A percentile compares a stretch with the other conserved stretches of the same genome.
These are phyloP conservation scores for Exophiala sp. DNA, from an alignment of 2,329 filamentous ascomycete species.

Conservation along the genomic window DNA sequence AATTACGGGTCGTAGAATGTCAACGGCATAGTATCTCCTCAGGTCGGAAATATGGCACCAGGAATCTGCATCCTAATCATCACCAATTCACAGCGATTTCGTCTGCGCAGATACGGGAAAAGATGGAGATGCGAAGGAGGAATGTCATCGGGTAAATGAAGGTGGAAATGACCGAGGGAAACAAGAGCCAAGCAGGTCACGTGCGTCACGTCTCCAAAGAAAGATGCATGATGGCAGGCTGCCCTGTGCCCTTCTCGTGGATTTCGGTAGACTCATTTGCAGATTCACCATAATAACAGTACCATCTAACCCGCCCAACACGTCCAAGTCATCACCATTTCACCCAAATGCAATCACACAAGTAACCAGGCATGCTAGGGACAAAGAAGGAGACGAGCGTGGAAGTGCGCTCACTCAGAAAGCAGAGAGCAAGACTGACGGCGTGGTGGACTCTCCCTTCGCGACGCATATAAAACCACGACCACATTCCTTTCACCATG, in stretches of 20 bases:
- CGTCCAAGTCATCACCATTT: constrained; percentile 1
- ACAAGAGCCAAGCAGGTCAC: constrained; percentile 3
- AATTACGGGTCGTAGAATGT: too few relatives aligned
- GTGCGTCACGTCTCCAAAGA: constrained; percentile 4
- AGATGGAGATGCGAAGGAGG: neutral
- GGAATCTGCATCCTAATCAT: too few relatives aligned
- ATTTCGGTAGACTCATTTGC: constrained; percentile 8
- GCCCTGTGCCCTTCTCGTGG: constrained; percentile 10
- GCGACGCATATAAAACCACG: constrained; percentile 1
- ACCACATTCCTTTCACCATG: constrained; percentile 17
- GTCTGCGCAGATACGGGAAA: neutral
- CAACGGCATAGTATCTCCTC: too few relatives aligned
- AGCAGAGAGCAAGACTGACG: constrained; percentile 13
- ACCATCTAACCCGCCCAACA: constrained; percentile 3
- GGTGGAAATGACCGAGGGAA: neutral
- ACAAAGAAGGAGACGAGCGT: constrained; percentile 21
- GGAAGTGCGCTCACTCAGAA: constrained; percentile 21
- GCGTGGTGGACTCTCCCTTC: constrained; percentile 10
- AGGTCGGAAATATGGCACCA: too few relatives aligned
- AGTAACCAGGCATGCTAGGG: constrained; percentile 24
- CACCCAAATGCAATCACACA: constrained; percentile 6
- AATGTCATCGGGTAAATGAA: neutral
- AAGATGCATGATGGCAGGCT: constrained; percentile 8
- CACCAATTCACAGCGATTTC: too few relatives aligned
- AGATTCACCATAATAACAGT: constrained; percentile 9